phyloP scores from a whole-genome alignment of 2,329 filamentous ascomycete species.

The Kalaharituber pfeilii region DNA sequence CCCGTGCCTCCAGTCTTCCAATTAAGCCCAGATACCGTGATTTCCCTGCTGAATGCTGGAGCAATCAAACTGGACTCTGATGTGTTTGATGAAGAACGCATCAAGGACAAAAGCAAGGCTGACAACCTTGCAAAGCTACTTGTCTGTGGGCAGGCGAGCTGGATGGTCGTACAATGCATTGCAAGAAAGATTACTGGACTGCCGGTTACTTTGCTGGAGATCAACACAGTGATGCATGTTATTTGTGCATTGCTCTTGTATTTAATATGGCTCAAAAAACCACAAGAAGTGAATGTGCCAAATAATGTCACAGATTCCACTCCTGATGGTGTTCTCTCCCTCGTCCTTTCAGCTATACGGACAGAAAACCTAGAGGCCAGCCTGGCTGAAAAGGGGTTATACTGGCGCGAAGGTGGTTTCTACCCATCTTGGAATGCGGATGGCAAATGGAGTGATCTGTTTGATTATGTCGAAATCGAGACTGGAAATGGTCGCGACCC shows the following conservation, averaged over 20 bases:
- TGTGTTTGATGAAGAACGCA: too few species aligned
- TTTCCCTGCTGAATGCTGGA: background rate
- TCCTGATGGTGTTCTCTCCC: too few species aligned
- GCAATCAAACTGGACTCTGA: too few species aligned
- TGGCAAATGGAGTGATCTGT: background rate
- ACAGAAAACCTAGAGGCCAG: background rate
- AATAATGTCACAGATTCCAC: background rate
- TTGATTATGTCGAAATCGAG: background rate
- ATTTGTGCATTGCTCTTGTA: conserved; percentile 16
- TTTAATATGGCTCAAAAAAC: conserved; percentile 21
- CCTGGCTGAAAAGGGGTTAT: background rate
- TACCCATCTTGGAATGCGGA: background rate
- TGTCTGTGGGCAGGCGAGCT: conserved; percentile 18
- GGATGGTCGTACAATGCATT: conserved; percentile 18
- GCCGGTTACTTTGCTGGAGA: conserved; percentile 18
- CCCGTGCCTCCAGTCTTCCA: too few species aligned
- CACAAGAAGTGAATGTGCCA: conserved; percentile 7
- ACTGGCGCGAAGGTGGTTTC: background rate
- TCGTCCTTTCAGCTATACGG: too few species aligned
- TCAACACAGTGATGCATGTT: conserved; percentile 21
- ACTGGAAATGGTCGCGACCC: background rate
- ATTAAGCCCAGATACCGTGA: background rate
- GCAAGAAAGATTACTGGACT: conserved; percentile 11
- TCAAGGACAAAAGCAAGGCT: conserved; percentile 21
- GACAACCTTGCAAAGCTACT: conserved; percentile 20